Percentiles rank a stretch among this genome's conserved stretches.
Conservation (phyloP, 208 protist genomes). For the Acanthamoeba culbertsoni region DNA sequence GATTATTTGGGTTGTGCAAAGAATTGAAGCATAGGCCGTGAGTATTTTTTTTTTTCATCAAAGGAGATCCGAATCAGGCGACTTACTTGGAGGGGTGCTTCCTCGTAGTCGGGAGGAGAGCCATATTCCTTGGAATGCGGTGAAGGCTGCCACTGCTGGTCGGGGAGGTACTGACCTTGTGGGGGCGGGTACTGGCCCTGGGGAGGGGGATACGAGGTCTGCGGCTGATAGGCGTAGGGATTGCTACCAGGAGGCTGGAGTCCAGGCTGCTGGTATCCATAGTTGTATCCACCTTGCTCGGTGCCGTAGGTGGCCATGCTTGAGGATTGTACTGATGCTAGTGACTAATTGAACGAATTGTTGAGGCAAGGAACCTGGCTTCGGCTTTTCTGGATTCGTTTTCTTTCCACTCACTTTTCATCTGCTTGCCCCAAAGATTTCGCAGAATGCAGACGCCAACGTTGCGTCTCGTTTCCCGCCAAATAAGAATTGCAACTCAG, state of each 20-base stretch:
- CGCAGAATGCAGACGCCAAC: no score
- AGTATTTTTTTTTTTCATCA: background rate
- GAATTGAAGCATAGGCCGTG: background rate
- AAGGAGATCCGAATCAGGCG: background rate
- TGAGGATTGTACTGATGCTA: background rate
- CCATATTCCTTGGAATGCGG: background rate
- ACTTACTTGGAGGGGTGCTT: background rate
- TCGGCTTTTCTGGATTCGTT: no score
- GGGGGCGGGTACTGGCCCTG: background rate
- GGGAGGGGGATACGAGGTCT: background rate
- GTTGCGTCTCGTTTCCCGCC: no score
- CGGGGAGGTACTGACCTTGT: background rate
- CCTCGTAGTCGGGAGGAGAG: background rate
- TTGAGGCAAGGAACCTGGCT: no score
- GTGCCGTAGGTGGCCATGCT: background rate
- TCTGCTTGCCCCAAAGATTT: no score
- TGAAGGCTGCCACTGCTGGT: background rate
- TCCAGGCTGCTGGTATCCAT: background rate
- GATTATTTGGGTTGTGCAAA: no score
- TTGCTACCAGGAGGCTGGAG: background rate
- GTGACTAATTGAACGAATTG: no score
- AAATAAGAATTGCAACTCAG: no score
- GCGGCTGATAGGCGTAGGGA: slow-evolving; percentile 31
- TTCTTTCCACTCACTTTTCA: no score
- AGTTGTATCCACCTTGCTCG: background rate